phyloP scores from a whole-genome alignment of 768 basidiomycete species.

The Clavulina sp. region DNA sequence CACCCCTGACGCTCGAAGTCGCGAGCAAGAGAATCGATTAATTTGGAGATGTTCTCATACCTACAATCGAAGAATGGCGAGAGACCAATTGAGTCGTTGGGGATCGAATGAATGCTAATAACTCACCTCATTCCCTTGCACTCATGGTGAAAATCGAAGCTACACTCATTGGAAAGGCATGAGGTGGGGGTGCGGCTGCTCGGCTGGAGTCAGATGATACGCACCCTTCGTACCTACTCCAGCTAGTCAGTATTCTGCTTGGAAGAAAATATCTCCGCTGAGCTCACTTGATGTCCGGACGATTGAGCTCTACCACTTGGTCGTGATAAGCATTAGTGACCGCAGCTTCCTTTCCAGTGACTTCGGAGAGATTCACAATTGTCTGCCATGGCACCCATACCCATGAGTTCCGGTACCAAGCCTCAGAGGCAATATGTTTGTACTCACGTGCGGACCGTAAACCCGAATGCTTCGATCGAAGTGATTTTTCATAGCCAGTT shows the following conservation, averaged over 20 bases:
- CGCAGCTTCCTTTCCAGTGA: slow-evolving; percentile 68
- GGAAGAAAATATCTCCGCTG: too few relatives aligned
- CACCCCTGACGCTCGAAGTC: slow-evolving; percentile 71
- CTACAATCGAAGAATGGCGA: slow-evolving; percentile 19
- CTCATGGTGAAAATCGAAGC: slow-evolving; percentile 84
- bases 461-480: slow-evolving; percentile 42
- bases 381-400: slow-evolving; percentile 28
- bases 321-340: slow-evolving; percentile 67
- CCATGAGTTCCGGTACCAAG: too few relatives aligned
- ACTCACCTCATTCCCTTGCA: slow-evolving; percentile 83
- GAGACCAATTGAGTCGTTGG: neutral
- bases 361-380: slow-evolving; percentile 80
- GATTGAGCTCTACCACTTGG: slow-evolving; percentile 38
- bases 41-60: slow-evolving; percentile 78
- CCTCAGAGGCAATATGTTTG: neutral
- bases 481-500: slow-evolving; percentile 55
- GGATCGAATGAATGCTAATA: slow-evolving; percentile 4
- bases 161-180: slow-evolving; percentile 14
- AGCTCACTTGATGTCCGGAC: slow-evolving; percentile 35
- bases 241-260: too few relatives aligned
- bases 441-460: slow-evolving; percentile 40
- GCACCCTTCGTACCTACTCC: too few relatives aligned
- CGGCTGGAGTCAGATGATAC: too few relatives aligned
- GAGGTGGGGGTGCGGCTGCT: too few relatives aligned
- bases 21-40: slow-evolving; percentile 52